These are phyloP conservation scores for Thermothielavioides terrestris DNA, from an alignment of 495 filamentous ascomycete genomes.

Conservation along the genomic window DNA sequence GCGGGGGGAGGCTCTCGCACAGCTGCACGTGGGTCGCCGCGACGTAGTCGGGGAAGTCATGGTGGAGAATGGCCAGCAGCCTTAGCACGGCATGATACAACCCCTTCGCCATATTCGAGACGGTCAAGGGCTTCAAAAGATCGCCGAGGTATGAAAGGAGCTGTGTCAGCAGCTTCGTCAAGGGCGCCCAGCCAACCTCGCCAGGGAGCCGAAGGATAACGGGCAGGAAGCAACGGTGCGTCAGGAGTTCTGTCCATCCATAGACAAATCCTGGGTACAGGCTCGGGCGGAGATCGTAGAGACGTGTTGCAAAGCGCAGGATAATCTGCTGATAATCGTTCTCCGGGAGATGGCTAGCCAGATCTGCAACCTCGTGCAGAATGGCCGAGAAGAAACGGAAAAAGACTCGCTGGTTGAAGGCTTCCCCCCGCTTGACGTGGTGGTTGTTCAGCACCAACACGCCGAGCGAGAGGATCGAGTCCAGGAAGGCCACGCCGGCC, in stretches of 20 bases:
- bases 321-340: constrained; percentile 60
- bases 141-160: constrained; percentile 69
- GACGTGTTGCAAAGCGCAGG: constrained; percentile 61
- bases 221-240: constrained; percentile 83
- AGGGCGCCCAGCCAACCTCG: constrained; percentile 64
- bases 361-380: constrained; percentile 50
- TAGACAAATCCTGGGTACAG: constrained; percentile 75
- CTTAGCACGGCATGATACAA: constrained; percentile 79
- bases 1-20: constrained; percentile 74
- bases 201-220: constrained; percentile 61
- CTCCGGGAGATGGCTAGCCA: constrained; percentile 31
- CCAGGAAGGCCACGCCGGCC: constrained; percentile 57
- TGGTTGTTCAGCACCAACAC: constrained; percentile 79
- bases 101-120: constrained; percentile 64
- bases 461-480: constrained; percentile 64
- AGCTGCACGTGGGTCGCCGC: constrained; percentile 78
- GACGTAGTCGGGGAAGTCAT: constrained; percentile 91
- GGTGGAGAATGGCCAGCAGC: constrained; percentile 74
- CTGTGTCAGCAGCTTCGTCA: constrained; percentile 65
- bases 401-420: constrained; percentile 82
- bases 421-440: constrained; percentile 69
- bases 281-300: constrained; percentile 65
- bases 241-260: constrained; percentile 71
- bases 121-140: constrained; percentile 63
- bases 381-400: constrained; percentile 84